Base-by-base conservation (phyloP, 2,329 filamentous ascomycete genomes). In the Gremmenia infestans region DNA sequence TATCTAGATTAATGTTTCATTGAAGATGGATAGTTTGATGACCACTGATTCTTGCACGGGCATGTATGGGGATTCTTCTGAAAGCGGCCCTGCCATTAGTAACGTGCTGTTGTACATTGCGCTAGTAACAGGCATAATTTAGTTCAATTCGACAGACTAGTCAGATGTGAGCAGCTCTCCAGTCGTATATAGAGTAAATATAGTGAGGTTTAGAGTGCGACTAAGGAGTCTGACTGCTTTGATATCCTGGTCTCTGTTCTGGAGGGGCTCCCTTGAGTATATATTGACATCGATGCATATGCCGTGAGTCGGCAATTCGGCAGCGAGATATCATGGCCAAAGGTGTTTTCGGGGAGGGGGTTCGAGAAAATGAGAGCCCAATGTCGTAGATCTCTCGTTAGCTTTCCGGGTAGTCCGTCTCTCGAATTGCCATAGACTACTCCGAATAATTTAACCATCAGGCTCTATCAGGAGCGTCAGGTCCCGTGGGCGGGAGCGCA, bases 171-270 rank as follows among this genome's bases (percentile, higher is more conserved):
- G n/a, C n/a, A n/a, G n/a, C n/a, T n/a, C n/a, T 22, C 19, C 19
- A 22, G 19, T 3, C 19, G 2, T 22, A 22, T 22, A 22, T 22
- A 22, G 19, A 22, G 19, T 22, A 22, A 22, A 28, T 28, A 7
- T 7, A 11, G 28, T 17, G 50, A 3, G n/a, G 53, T 60, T n/a
- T 48, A 55, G 48, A 45, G 51, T 22, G 59, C 56, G 1, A 49
- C 11, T 17, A 57, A 45, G 12, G 59, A 61, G 37, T 22, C 32
- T 8, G 56, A 59, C 9, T 59, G 59, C 48, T 55, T 59, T 23
- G 36, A 48, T 9, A n/a, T 59, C 4, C 37, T 61, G 2, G 47
- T 28, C 8, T 50, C 39, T 2, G 49, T 54, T 6, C 17, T 61
- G 12, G 19, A 14, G 12, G 59, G 54, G n/a, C 32, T 57, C n/a